Percentiles rank a stretch among this genome's conserved stretches.
These are phyloP conservation scores for Trichoderma koningii DNA, from an alignment of 2,329 filamentous ascomycete genomes.

Conservation along the genomic window DNA sequence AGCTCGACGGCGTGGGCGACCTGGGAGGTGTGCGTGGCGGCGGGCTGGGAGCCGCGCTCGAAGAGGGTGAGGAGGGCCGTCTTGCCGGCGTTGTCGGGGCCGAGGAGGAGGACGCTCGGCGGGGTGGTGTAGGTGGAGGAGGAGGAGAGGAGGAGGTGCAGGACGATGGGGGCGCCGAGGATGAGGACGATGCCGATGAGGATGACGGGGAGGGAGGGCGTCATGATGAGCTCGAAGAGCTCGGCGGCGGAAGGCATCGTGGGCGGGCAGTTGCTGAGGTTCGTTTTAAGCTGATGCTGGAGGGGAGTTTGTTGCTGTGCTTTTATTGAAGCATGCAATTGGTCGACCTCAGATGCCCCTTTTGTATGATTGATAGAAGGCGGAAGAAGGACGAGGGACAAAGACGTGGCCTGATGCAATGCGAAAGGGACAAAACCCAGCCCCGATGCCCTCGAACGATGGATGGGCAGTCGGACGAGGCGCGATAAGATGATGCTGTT, in stretches of 20 bases:
- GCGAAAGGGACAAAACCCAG: neutral
- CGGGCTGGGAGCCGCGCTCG: slow-evolving; percentile 53
- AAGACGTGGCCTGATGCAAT: slow-evolving; percentile 20
- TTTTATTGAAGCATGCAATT: neutral
- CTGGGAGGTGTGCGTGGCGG: slow-evolving; percentile 60
- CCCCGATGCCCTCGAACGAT: slow-evolving; percentile 13
- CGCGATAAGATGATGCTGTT: slow-evolving; percentile 8
- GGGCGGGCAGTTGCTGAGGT: slow-evolving; percentile 25
- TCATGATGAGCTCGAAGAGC: slow-evolving; percentile 56
- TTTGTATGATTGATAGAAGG: neutral
- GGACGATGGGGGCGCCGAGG: slow-evolving; percentile 70
- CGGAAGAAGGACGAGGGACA: neutral
- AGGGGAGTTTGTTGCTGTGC: neutral
- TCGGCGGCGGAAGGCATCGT: slow-evolving; percentile 45
- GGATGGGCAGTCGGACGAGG: slow-evolving; percentile 9
- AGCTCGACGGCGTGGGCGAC: slow-evolving; percentile 55
- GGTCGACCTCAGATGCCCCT: neutral
- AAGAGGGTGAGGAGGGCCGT: slow-evolving; percentile 80
- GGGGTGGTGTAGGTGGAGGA: slow-evolving; percentile 64
- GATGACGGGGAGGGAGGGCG: slow-evolving; percentile 64
- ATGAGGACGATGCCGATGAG: slow-evolving; percentile 69
- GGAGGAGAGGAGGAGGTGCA: slow-evolving; percentile 75
- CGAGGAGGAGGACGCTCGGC: slow-evolving; percentile 78
- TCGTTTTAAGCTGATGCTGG: neutral
- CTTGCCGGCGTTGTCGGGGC: slow-evolving; percentile 82